Percentiles rank a stretch among this genome's conserved stretches.
These are phyloP conservation scores for Didymella pomorum DNA, from an alignment of 2,329 filamentous ascomycete genomes.

Conservation along the genomic window DNA sequence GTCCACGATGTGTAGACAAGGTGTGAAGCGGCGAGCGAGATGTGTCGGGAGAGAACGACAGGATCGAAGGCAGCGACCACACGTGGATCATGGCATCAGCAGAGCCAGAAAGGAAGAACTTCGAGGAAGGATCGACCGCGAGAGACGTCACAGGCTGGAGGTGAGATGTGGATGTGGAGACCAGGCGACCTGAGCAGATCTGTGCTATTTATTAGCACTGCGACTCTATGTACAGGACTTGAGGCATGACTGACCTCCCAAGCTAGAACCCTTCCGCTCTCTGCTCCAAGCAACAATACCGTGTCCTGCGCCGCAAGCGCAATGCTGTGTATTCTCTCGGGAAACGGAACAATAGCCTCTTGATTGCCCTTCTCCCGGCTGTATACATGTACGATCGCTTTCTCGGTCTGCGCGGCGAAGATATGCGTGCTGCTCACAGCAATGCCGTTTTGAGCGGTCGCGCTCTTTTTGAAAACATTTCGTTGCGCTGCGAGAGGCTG, in stretches of 20 bases:
- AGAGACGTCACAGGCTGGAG: conserved; percentile 82
- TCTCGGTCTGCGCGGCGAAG: conserved; percentile 90
- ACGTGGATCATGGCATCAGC: conserved; percentile 90
- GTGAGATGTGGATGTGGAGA: conserved; percentile 79
- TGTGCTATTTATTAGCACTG: conserved; percentile 45
- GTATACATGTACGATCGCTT: conserved; percentile 93
- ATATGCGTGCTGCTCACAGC: conserved; percentile 83
- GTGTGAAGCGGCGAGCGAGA: conserved; percentile 75
- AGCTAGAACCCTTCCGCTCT: conserved; percentile 82
- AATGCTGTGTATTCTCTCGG: conserved; percentile 83
- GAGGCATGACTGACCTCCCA: conserved; percentile 77
- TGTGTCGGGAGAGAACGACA: conserved; percentile 65
- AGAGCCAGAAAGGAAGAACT: conserved; percentile 79
- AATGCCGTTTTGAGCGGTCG: conserved; percentile 77
- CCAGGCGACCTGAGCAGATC: conserved; percentile 77
- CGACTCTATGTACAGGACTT: conserved; percentile 20
- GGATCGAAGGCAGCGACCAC: conserved; percentile 81
- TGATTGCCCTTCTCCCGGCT: conserved; percentile 83
- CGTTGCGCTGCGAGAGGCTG: conserved; percentile 80
- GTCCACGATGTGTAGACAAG: conserved; percentile 78
- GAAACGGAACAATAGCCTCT: conserved; percentile 86
- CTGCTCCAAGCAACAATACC: conserved; percentile 80
- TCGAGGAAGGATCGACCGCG: conserved; percentile 72
- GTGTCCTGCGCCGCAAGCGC: conserved; percentile 71
- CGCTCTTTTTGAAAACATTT: conserved; percentile 89